These are phyloP conservation scores for Dionaea muscipula DNA, from an alignment of 179 eudicot genomes.

Conservation along the genomic window DNA sequence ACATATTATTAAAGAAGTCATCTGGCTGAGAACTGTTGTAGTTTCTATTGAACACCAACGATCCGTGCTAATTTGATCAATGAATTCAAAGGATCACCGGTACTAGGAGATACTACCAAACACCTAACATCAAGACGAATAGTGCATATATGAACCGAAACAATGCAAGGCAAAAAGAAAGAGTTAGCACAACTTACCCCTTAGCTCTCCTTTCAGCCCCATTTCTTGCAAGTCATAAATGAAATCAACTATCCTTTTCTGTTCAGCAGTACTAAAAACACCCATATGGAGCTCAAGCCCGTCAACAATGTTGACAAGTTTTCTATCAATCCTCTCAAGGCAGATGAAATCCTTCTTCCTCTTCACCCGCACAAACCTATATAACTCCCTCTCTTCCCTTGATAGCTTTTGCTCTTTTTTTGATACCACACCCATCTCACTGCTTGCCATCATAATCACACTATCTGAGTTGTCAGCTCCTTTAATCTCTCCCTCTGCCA, in stretches of 20 bases:
- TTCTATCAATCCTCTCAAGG: slow-evolving; percentile 58
- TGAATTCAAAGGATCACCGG: too few species aligned
- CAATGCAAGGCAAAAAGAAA: neutral
- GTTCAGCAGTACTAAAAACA: slow-evolving; percentile 75
- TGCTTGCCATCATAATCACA: slow-evolving; percentile 16
- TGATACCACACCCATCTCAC: slow-evolving; percentile 18
- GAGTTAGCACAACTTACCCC: slow-evolving; percentile 35
- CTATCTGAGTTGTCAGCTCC: slow-evolving; percentile 8
- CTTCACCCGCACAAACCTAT: slow-evolving; percentile 42
- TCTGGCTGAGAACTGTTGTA: too few species aligned
- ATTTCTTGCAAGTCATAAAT: slow-evolving; percentile 44
- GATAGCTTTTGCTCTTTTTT: slow-evolving; percentile 34
- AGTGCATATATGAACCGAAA: neutral
- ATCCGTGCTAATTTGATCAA: too few species aligned
- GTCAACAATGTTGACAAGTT: slow-evolving; percentile 49
- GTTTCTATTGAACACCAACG: too few species aligned
- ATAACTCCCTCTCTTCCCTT: slow-evolving; percentile 49
- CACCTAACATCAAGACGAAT: neutral
- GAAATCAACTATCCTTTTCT: slow-evolving; percentile 56
- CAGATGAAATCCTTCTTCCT: slow-evolving; percentile 66
- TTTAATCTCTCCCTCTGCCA: slow-evolving; percentile 42
- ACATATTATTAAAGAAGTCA: too few species aligned
- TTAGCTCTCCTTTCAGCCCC: slow-evolving; percentile 63
- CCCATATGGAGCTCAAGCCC: slow-evolving; percentile 76
- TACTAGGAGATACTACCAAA: neutral